Conservation (phyloP, 148 eudicot species). For the Rhododendron ovatum region DNA sequence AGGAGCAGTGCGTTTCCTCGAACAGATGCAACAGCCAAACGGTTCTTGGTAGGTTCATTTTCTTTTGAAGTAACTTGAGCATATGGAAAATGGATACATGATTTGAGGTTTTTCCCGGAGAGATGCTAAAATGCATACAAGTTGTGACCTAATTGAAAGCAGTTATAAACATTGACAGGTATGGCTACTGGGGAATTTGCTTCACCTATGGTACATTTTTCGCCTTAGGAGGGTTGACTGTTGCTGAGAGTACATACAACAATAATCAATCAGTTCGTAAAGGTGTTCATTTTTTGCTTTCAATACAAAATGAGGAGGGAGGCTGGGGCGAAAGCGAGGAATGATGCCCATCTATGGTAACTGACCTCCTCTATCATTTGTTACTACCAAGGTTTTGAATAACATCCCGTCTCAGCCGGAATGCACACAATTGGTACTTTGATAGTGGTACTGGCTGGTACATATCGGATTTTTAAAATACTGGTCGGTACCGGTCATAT, state of each 20-base stretch:
- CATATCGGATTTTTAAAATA: too few species aligned
- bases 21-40: slow-evolving; percentile 21
- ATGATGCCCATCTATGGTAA: slow-evolving; percentile 28
- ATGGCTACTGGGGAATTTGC: slow-evolving; percentile 43
- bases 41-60: slow-evolving; percentile 37
- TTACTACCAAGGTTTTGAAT: background rate
- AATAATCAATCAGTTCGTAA: slow-evolving; percentile 27
- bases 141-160: slow-evolving; percentile 11
- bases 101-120: background rate
- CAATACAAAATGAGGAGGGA: slow-evolving; percentile 32
- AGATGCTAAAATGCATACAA: background rate
- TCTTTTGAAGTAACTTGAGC: background rate
- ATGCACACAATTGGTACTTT: too few species aligned
- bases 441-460: too few species aligned
- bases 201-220: slow-evolving; percentile 31
- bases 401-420: too few species aligned
- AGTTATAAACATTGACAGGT: slow-evolving; percentile 14
- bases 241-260: slow-evolving; percentile 26
- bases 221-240: slow-evolving; percentile 21
- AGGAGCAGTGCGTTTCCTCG: slow-evolving; percentile 20
- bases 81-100: background rate
- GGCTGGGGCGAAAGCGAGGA: slow-evolving; percentile 37
- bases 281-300: slow-evolving; percentile 21
- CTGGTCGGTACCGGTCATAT: too few species aligned
- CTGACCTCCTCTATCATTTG: background rate